phyloP scores from a whole-genome alignment of 805 yeast species.

The Candida bentonensis region DNA sequence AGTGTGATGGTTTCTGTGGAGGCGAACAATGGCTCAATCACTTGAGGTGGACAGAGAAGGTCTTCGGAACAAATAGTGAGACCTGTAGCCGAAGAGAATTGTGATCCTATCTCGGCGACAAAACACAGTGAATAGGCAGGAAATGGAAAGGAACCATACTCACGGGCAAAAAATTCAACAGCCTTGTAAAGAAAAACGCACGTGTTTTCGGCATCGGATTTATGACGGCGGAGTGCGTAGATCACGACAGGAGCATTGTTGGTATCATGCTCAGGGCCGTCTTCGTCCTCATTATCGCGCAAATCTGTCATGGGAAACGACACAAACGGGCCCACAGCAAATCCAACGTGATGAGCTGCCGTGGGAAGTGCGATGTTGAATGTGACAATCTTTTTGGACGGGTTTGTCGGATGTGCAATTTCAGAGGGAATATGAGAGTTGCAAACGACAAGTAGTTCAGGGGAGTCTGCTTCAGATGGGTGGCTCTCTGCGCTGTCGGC shows the following conservation, averaged over 20 bases:
- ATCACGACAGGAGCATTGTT: conserved; percentile 31
- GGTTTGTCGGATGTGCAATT: conserved; percentile 60
- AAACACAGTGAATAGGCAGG: conserved; percentile 68
- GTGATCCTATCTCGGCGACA: conserved; percentile 39
- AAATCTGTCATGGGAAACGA: conserved; percentile 39
- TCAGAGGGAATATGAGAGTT: conserved; percentile 34
- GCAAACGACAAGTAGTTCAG: conserved; percentile 28
- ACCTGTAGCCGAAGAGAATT: conserved; percentile 58
- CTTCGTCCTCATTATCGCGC: conserved; percentile 22
- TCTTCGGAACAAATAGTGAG: conserved; percentile 46
- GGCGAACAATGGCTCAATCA: conserved; percentile 65
- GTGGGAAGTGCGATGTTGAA: conserved; percentile 72
- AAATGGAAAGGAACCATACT: conserved; percentile 88
- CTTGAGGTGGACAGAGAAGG: conserved; percentile 54
- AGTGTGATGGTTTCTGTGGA: conserved; percentile 56
- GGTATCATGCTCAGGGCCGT: conserved; percentile 16
- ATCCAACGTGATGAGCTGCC: conserved; percentile 88
- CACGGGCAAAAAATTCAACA: conserved; percentile 68
- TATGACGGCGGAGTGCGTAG: conserved; percentile 49
- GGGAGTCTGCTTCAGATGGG: conserved; percentile 5
- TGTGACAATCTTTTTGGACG: conserved; percentile 56
- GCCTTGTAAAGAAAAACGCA: conserved; percentile 67
- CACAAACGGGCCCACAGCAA: conserved; percentile 84
- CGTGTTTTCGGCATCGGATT: conserved; percentile 47
- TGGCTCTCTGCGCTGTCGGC: conserved; percentile 6